A percentile compares a stretch with the other conserved stretches of the same genome.
Evolutionary conservation across 768 basidiomycete species (phyloP).

Genomic region (Chalciporus pseudorubinellus): DNA sequence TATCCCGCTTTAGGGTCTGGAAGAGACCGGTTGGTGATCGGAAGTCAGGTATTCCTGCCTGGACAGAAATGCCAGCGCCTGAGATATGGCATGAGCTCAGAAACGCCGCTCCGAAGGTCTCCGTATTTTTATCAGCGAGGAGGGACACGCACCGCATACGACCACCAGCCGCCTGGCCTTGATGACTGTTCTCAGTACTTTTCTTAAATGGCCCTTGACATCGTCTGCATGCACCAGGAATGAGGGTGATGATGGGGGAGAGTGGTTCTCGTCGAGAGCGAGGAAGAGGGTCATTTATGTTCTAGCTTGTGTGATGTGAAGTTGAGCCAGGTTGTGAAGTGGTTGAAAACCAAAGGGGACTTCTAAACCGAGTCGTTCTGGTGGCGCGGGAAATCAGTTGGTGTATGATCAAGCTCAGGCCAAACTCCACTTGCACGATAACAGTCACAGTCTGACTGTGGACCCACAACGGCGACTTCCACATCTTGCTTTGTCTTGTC

Average conservation of each 20-base stretch:
- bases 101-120: conserved; percentile 3
- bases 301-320: conserved; percentile 27
- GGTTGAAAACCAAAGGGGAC: conserved; percentile 21
- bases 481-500: conserved; percentile 11
- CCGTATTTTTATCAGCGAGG: conserved; percentile 10
- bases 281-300: conserved; percentile 62
- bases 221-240: conserved; percentile 53
- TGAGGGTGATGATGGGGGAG: conserved; percentile 49
- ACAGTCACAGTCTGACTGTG: too few species aligned
- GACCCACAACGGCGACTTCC: background rate
- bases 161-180: conserved; percentile 85
- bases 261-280: conserved; percentile 50
- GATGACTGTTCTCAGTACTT: conserved; percentile 62
- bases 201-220: conserved; percentile 46
- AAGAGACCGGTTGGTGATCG: conserved; percentile 80
- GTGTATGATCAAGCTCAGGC: background rate
- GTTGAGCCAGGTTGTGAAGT: conserved; percentile 18
- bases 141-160: conserved; percentile 65
- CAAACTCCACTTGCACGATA: too few species aligned
- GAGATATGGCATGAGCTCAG: background rate
- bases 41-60: conserved; percentile 89
- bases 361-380: conserved; percentile 13
- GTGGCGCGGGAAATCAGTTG: conserved; percentile 33
- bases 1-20: conserved; percentile 71
- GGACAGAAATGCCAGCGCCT: conserved; percentile 89